Conservation (phyloP, 495 filamentous ascomycete genomes). For the Bombardia bombarda region DNA sequence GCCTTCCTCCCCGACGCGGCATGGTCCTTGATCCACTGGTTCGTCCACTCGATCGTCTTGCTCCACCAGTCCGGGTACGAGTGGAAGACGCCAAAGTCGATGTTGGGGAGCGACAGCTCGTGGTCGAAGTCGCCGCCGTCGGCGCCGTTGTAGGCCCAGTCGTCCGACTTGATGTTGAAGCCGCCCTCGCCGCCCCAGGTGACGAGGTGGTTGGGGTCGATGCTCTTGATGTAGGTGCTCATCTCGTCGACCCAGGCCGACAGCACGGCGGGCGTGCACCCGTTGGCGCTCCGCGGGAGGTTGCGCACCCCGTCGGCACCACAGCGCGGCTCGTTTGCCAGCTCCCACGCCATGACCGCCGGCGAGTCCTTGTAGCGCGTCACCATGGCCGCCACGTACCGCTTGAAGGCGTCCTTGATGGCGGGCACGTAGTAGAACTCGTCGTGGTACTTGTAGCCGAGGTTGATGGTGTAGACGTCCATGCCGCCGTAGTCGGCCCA, state of each 20-base stretch:
- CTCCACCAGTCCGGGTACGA: conserved; percentile 50
- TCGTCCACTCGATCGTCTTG: conserved; percentile 36
- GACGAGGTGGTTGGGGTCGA: conserved; percentile 44
- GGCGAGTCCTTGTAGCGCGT: conserved; percentile 40
- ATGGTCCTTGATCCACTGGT: conserved; percentile 55
- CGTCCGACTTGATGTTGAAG: conserved; percentile 35
- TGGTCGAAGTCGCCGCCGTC: conserved; percentile 59
- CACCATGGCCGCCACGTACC: conserved; percentile 42
- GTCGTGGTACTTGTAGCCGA: conserved; percentile 31
- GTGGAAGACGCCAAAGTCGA: conserved; percentile 64
- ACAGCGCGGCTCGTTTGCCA: conserved; percentile 48
- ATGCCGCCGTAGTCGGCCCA: conserved; percentile 48
- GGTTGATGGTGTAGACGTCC: conserved; percentile 33
- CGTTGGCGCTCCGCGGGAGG: conserved; percentile 31
- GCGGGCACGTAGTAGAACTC: conserved; percentile 36
- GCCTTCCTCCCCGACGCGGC: conserved; percentile 44
- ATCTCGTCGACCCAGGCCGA: conserved; percentile 40
- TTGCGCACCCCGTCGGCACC: conserved; percentile 30
- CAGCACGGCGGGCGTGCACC: conserved; percentile 32
- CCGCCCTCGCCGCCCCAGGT: conserved; percentile 46
- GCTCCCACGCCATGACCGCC: conserved; percentile 47
- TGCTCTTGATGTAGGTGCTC: conserved; percentile 40
- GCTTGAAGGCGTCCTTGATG: conserved; percentile 41
- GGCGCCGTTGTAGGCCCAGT: conserved; percentile 49
- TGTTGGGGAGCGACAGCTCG: conserved; percentile 47